Evolutionary conservation across 179 eudicot species (phyloP), one percentile per base, ranked within the genome.

Genomic region (Amaranthus tricolor): DNA sequence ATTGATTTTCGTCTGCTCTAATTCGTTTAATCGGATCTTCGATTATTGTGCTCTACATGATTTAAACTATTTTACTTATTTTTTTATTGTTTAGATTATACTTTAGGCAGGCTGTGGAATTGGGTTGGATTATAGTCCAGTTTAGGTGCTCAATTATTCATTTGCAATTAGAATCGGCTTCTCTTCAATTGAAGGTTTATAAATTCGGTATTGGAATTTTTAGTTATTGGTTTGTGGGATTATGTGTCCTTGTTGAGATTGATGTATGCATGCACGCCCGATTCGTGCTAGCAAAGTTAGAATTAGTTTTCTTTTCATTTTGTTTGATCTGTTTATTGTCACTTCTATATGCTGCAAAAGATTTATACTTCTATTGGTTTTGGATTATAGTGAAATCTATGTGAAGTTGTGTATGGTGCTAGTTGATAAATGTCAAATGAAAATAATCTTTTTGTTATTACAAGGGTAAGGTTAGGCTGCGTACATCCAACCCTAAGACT

Each of bases 401-500:
- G 52, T 47, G 31, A 17, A 49, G n/a, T 56, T 67, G 12, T 66
- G 70, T 24, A 65, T 65, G 69, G 8, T 65, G 16, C 17, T n/a
- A 45, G 12, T 31, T 58, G 7, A 12, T 10, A 16, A 20, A 20
- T 24, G 13, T 21, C 5, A 17, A 20, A 16, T 57, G 17, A 9
- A 12, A 57, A 16, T 57, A 62, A 8, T 19, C 9, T 47, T 45
- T 43, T 16, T 1, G n/a, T 17, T 57, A 13, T 19, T 31, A 31
- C 40, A 31, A 31, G 40, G 40, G 40, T 31, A 31, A 31, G 40
- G 1, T 31, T 31, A 1, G 40, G 40, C 40, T 31, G 40, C 2
- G 3, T 31, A 31, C 40, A 31, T 31, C 40, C 40, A 31, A 31
- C 2, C 40, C 40, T 31, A 31, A 2, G 40, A 1, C 40, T 31